Percentiles rank a stretch among this genome's conserved stretches.
phyloP scores from a whole-genome alignment of 306 rosid species.

The Vigna radiata region DNA sequence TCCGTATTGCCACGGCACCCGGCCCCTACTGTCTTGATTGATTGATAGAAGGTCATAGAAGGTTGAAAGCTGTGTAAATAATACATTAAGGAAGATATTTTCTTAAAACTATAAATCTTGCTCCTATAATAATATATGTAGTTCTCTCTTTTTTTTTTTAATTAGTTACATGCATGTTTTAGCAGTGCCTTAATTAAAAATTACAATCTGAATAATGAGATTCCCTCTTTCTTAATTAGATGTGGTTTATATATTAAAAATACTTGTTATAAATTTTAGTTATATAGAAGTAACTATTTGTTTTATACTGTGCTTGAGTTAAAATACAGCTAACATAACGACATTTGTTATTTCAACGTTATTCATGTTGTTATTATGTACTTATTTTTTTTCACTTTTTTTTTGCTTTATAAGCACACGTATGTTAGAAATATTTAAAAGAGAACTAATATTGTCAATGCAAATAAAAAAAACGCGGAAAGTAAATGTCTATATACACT shows the following conservation, averaged over 20 bases:
- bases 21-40: slow-evolving; percentile 1
- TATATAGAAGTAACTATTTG: no score
- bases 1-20: background rate
- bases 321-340: background rate
- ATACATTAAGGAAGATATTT: no score
- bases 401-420: background rate
- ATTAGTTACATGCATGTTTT: no score
- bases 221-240: background rate
- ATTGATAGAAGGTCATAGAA: background rate
- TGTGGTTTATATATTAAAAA: no score
- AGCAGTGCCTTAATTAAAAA: no score
- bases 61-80: background rate
- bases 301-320: background rate
- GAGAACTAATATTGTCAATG: background rate
- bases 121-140: no score
- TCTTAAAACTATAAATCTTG: no score
- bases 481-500: background rate
- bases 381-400: no score
- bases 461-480: background rate
- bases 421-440: background rate
- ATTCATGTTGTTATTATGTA: no score
- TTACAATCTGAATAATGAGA: no score
- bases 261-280: no score
- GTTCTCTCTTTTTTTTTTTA: no score
- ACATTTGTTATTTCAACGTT: background rate